Conservation (phyloP, 1,139 yeast species). For the Pichia sp. region DNA sequence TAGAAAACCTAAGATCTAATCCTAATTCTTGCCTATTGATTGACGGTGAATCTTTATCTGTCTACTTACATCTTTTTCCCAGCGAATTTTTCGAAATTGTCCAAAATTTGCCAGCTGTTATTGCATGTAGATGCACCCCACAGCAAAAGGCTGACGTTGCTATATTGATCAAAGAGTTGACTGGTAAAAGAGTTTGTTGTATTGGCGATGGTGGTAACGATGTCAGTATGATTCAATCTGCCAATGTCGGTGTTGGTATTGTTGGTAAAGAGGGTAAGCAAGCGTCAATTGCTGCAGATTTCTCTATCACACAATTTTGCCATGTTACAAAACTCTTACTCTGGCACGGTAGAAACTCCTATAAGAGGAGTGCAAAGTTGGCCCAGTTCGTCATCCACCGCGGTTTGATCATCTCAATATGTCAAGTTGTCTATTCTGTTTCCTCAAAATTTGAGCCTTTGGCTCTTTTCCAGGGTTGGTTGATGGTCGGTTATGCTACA, state of each 20-base stretch:
- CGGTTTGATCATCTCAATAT: slow-evolving; percentile 90
- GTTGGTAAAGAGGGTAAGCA: slow-evolving; percentile 98
- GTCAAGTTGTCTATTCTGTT: slow-evolving; percentile 90
- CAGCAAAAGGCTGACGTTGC: slow-evolving; percentile 99
- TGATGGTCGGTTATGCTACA: slow-evolving; percentile 98
- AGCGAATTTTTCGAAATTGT: slow-evolving; percentile 75
- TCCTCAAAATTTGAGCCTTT: slow-evolving; percentile 86
- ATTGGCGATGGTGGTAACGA: slow-evolving; percentile 99
- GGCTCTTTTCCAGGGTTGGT: slow-evolving; percentile 91
- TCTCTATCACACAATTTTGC: slow-evolving; percentile 88
- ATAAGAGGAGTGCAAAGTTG: slow-evolving; percentile 89
- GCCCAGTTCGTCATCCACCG: slow-evolving; percentile 96
- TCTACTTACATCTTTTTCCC: slow-evolving; percentile 58
- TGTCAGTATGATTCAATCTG: slow-evolving; percentile 98
- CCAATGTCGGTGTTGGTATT: slow-evolving; percentile 98
- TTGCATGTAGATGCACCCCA: slow-evolving; percentile 98
- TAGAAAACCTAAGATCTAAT: slow-evolving; percentile 66
- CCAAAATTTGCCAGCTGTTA: slow-evolving; percentile 78
- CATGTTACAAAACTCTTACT: slow-evolving; percentile 78
- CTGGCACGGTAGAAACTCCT: slow-evolving; percentile 98
- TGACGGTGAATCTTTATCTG: slow-evolving; percentile 86
- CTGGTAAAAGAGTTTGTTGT: slow-evolving; percentile 90
- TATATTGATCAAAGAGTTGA: slow-evolving; percentile 62
- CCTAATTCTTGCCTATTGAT: slow-evolving; percentile 76
- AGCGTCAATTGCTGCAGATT: slow-evolving; percentile 96